Evolutionary conservation across 2,329 filamentous ascomycete species (phyloP), one percentile per base, ranked within the genome.

Genomic region (Rugonectria rugulosa): DNA sequence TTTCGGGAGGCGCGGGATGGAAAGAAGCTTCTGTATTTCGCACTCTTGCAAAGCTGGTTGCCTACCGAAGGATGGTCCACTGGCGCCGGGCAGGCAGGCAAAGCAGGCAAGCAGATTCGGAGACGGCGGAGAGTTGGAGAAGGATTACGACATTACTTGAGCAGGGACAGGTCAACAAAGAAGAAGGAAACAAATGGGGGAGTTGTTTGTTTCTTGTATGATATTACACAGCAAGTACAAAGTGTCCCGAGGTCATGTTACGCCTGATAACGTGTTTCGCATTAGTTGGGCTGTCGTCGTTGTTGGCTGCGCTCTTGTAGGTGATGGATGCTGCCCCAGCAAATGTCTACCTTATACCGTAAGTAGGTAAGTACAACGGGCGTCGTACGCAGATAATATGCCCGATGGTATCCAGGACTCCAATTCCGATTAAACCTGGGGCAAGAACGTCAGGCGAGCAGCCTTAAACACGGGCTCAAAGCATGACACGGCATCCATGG

Each of bases 1-100:
- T 21, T 41, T 37, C 43, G 43, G 51, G 51, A 41, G 19, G 43
- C 43, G 37, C 51, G 43, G 51, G 51, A 42, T 5, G n/a, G 34
- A 43, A 17, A 40, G n/a, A n/a, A n/a, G n/a, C n/a, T n/a, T n/a
- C n/a, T n/a, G n/a, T n/a, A n/a, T n/a, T n/a, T n/a, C n/a, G n/a
- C n/a, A n/a, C n/a, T n/a, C n/a, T n/a, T n/a, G 19, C 20, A 38
- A 55, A 36, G 53, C 36, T 57, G 31, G 50, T 45, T 55, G 43
- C 43, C 62, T 61, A 59, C 61, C 63, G 61, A 21, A 62, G 43
- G 56, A 55, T 59, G 49, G 52, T 54, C 59, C 52, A 57, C 27
- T 47, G 52, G 48, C 32, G 36, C 37, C 24, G 29, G 47, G 52
- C n/a, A n/a, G n/a, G n/a, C n/a, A n/a, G n/a, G n/a, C n/a, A n/a